Base-by-base conservation (phyloP, 257 asterid species). In the Rauvolfia tetraphylla region DNA sequence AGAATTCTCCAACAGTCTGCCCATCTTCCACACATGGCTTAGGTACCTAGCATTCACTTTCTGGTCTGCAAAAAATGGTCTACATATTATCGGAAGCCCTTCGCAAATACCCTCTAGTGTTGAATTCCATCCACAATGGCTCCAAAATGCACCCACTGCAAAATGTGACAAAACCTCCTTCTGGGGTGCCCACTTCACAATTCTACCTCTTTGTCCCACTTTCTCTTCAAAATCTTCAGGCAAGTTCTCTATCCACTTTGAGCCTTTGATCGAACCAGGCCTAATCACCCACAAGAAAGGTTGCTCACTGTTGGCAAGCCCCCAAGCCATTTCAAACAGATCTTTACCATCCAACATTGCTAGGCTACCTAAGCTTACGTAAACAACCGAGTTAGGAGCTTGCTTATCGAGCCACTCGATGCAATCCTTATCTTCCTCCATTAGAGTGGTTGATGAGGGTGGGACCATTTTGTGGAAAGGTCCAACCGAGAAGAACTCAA, bases 381-480 rank as follows among this genome's bases (percentile, higher is more conserved):
- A 79, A 3, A 79, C 36, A 9, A 79, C 83, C 3, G 79, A 79
- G 1, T 57, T 46, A 3, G 76, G 62, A 31, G 68, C 72, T 74
- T 74, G 83, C 34, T 68, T 68, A 17, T 79, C 67, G 0, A 79
- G 79, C 79, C 83, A 79, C 5, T 17, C 39, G 0, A 74, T 33
- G 44, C 79, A 74, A n/a, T 20, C 44, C 1, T 9, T 66, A 18
- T 63, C 73, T 65, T 65, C 73, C 39, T 20, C 29, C 7, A 49
- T 4, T 22, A 29, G 17, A n/a, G 1, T 22, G 3, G 48, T 68
- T 27, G 83, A 59, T 22, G 77, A 31, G 11, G 76, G 46, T 3
- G 82, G 82, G 4, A 80, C 75, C 70, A 76, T 44, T 77, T 83
- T 89, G 79, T 85, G 91, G 61, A 89, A 34, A 1, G 93, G 90